A percentile compares a stretch with the other conserved stretches of the same genome.
Conservation (phyloP, 192 early-diverging fungal species). For the Podila verticillata region DNA sequence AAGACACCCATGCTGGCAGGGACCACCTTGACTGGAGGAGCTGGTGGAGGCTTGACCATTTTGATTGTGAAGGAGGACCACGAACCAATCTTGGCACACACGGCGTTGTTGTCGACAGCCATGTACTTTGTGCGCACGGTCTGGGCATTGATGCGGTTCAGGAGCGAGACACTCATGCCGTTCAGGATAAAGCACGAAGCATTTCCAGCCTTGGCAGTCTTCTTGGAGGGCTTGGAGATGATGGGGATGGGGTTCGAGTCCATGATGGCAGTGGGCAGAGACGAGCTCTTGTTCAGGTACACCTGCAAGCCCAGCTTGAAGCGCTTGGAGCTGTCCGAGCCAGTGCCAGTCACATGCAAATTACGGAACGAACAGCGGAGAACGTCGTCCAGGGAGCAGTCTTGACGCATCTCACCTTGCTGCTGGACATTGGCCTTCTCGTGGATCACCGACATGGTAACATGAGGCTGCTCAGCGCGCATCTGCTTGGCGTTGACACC, state of each 20-base stretch:
- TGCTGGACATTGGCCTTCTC: constrained; percentile 65
- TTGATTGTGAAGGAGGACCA: constrained; percentile 72
- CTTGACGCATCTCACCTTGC: constrained; percentile 54
- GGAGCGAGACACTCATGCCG: constrained; percentile 82
- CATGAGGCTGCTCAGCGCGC: constrained; percentile 59
- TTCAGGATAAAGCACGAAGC: constrained; percentile 78
- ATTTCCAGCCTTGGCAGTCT: constrained; percentile 86
- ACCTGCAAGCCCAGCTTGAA: constrained; percentile 76
- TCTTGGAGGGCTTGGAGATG: constrained; percentile 95
- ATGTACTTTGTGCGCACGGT: constrained; percentile 90
- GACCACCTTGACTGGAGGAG: constrained; percentile 29
- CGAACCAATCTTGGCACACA: constrained; percentile 70
- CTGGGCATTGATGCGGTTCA: constrained; percentile 93
- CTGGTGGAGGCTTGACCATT: constrained; percentile 51
- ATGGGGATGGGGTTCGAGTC: constrained; percentile 82
- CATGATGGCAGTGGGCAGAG: constrained; percentile 66
- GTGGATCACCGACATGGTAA: constrained; percentile 70
- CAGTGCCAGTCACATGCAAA: constrained; percentile 80
- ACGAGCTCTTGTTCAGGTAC: constrained; percentile 54
- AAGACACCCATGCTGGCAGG: constrained; percentile 36
- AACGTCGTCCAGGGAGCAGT: constrained; percentile 58
- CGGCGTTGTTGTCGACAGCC: constrained; percentile 64
- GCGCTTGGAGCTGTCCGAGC: constrained; percentile 76
- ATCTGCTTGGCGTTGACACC: constrained; percentile 56
- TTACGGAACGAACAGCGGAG: constrained; percentile 75